These are phyloP conservation scores for Penicillium arizonense DNA, from an alignment of 495 filamentous ascomycete genomes.

Conservation along the genomic window DNA sequence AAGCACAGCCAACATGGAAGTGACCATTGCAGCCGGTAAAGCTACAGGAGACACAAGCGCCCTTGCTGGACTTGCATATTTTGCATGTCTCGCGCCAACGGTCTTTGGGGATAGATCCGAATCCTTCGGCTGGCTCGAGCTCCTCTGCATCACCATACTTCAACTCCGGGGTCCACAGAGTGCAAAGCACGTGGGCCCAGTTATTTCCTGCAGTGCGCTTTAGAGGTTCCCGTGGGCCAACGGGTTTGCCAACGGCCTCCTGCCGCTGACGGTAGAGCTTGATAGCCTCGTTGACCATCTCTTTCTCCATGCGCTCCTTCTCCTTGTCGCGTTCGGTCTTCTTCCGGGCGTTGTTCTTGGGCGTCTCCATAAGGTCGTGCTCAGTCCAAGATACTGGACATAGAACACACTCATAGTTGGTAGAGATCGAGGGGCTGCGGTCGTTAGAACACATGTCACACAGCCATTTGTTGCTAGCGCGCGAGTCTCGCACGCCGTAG, in stretches of 20 bases:
- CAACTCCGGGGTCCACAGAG: slow-evolving; percentile 86
- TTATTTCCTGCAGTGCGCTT: slow-evolving; percentile 94
- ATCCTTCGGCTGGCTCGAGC: slow-evolving; percentile 82
- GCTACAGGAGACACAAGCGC: slow-evolving; percentile 80
- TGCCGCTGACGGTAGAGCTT: slow-evolving; percentile 81
- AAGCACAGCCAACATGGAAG: slow-evolving; percentile 90
- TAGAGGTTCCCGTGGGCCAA: slow-evolving; percentile 83
- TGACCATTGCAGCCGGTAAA: slow-evolving; percentile 64
- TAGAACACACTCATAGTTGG: slow-evolving; percentile 86
- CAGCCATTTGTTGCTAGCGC: slow-evolving; percentile 78
- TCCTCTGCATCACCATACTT: slow-evolving; percentile 82
- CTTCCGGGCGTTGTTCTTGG: slow-evolving; percentile 83
- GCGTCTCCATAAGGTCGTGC: slow-evolving; percentile 80
- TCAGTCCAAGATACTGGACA: slow-evolving; percentile 75
- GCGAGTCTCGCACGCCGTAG: slow-evolving; percentile 75
- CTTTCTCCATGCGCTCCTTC: slow-evolving; percentile 79
- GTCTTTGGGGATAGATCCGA: slow-evolving; percentile 69
- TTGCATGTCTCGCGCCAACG: slow-evolving; percentile 77
- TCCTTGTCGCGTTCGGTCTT: slow-evolving; percentile 91
- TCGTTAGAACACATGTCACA: slow-evolving; percentile 97
- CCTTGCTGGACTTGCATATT: slow-evolving; percentile 65
- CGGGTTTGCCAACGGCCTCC: slow-evolving; percentile 73
- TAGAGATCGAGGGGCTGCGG: slow-evolving; percentile 79
- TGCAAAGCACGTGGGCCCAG: slow-evolving; percentile 96
- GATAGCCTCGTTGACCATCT: slow-evolving; percentile 68